A percentile compares a stretch with the other conserved stretches of the same genome.
phyloP scores from a whole-genome alignment of 768 basidiomycete species.

The Amanita subjunquillea region DNA sequence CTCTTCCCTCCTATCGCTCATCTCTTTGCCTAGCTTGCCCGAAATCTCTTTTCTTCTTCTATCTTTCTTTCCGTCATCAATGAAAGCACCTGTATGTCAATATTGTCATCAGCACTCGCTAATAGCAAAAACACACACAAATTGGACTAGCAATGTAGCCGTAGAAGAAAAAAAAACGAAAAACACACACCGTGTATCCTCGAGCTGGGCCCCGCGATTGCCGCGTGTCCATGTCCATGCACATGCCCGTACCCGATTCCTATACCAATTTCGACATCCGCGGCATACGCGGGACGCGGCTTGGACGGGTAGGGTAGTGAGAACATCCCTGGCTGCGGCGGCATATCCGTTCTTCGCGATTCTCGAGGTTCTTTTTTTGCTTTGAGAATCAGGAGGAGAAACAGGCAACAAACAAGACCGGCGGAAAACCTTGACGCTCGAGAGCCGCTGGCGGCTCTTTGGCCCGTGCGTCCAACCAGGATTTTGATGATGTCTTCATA shows the following conservation, averaged over 20 bases:
- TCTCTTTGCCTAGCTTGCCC: constrained; percentile 64
- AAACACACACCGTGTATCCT: constrained; percentile 28
- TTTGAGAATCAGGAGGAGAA: background rate
- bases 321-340: constrained; percentile 64
- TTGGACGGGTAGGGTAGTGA: constrained; percentile 38
- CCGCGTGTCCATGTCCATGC: constrained; percentile 22
- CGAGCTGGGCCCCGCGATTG: constrained; percentile 31
- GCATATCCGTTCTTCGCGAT: constrained; percentile 12
- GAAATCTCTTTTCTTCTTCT: constrained; percentile 60
- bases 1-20: constrained; percentile 71
- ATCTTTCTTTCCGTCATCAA: constrained; percentile 43
- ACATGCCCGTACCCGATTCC: constrained; percentile 12
- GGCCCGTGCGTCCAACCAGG: background rate
- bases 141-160: background rate
- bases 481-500: background rate
- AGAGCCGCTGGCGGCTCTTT: background rate
- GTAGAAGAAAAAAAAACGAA: background rate
- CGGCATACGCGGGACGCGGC: constrained; percentile 8
- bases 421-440: background rate
- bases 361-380: background rate
- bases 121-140: background rate
- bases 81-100: constrained; percentile 7
- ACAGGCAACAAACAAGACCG: background rate
- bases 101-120: background rate
- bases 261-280: constrained; percentile 18